phyloP scores from a whole-genome alignment of 1,284 basidiomycete species.

The Coriolopsis trogii region DNA sequence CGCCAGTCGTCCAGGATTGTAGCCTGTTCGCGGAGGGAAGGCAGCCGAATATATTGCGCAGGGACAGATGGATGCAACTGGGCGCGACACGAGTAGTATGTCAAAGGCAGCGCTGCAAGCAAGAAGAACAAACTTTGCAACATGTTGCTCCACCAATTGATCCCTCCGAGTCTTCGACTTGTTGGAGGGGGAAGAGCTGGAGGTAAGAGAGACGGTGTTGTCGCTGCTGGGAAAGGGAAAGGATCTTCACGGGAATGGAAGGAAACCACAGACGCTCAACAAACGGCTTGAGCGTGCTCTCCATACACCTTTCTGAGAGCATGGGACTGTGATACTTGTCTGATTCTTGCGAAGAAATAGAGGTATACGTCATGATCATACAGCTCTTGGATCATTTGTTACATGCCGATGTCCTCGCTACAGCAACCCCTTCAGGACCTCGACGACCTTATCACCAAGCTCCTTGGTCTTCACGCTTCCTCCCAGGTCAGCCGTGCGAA shows the following conservation, averaged over 20 bases:
- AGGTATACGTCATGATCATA: too few relatives aligned
- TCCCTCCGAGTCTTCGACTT: too few relatives aligned
- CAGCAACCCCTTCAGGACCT: conserved; percentile 71
- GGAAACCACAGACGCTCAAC: too few relatives aligned
- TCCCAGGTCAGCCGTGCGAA: conserved; percentile 89
- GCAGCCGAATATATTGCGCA: conserved; percentile 43
- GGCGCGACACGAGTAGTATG: background rate
- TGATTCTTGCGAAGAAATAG: too few relatives aligned
- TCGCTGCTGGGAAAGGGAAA: too few relatives aligned
- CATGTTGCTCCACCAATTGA: too few relatives aligned
- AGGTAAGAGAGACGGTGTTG: background rate
- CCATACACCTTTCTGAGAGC: too few relatives aligned
- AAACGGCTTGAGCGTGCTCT: too few relatives aligned
- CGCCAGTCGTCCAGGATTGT: conserved; percentile 48
- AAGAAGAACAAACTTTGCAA: background rate
- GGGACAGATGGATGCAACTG: conserved; percentile 40
- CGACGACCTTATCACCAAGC: conserved; percentile 85
- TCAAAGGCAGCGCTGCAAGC: background rate
- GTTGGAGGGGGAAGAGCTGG: background rate
- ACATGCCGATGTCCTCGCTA: too few relatives aligned
- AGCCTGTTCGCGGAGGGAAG: conserved; percentile 48
- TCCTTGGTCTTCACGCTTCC: conserved; percentile 78
- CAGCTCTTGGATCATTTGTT: too few relatives aligned
- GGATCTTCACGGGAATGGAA: too few relatives aligned
- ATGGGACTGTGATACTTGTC: too few relatives aligned